These are phyloP conservation scores for Sequoia sempervirens DNA, from an alignment of 75 land plant species.

Conservation along the genomic window DNA sequence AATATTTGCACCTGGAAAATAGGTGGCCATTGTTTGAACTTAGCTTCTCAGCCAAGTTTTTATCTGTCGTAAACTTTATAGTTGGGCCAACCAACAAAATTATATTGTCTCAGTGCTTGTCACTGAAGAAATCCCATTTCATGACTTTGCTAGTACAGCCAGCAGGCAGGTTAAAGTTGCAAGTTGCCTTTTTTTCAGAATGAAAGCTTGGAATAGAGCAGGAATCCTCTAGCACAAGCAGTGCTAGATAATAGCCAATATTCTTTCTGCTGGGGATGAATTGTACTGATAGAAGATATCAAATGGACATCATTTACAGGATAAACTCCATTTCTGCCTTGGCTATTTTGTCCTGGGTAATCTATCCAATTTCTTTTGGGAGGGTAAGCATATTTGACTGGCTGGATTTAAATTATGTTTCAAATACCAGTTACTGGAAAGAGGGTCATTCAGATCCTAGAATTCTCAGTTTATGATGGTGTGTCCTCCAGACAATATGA, in stretches of 20 bases:
- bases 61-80: neutral
- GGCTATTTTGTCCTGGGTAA: neutral
- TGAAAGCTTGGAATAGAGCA: neutral
- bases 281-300: neutral
- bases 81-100: neutral
- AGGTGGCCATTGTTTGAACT: slow-evolving; percentile 50
- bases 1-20: slow-evolving; percentile 55
- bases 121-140: neutral
- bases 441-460: neutral
- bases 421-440: neutral
- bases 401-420: neutral
- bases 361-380: neutral
- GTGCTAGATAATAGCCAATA: neutral
- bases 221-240: neutral
- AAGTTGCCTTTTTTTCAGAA: neutral
- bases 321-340: neutral
- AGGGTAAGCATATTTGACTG: neutral
- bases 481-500: neutral
- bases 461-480: neutral
- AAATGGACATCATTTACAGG: neutral
- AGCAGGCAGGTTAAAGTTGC: neutral
- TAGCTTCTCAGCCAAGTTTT: neutral
- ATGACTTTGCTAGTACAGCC: neutral
- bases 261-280: neutral
- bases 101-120: neutral